Conservation (phyloP, 257 asterid genomes). For the Penstemon barbatus region DNA sequence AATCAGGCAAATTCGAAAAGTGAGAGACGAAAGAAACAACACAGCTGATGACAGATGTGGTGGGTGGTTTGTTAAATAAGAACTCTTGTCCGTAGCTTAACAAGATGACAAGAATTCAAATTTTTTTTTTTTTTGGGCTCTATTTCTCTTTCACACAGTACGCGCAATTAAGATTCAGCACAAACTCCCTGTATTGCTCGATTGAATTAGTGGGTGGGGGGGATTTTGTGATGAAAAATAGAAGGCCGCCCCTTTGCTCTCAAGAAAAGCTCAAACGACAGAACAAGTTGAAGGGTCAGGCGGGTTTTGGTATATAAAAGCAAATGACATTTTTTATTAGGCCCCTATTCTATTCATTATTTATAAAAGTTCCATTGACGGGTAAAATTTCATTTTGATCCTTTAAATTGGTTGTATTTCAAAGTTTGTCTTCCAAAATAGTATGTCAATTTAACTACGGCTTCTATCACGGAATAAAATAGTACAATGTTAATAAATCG, state of each 20-base stretch:
- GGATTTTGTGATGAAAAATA: constrained; percentile 14
- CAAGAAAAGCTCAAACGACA: constrained; percentile 23
- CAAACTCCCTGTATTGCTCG: neutral
- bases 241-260: constrained; percentile 31
- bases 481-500: no score
- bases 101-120: constrained; percentile 55
- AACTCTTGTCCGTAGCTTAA: constrained; percentile 36
- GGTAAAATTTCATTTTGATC: no score
- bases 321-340: constrained; percentile 23
- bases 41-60: constrained; percentile 24
- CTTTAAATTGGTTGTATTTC: no score
- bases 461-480: no score
- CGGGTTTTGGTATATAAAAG: constrained; percentile 49
- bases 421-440: no score
- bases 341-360: constrained; percentile 28
- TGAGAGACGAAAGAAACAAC: constrained; percentile 24
- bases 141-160: constrained; percentile 19
- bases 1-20: neutral
- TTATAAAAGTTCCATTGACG: neutral
- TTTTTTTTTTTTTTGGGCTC: constrained; percentile 5
- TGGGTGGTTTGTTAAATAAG: constrained; percentile 34
- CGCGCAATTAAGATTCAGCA: constrained; percentile 7
- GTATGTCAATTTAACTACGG: no score
- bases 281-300: constrained; percentile 34
- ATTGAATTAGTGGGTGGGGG: constrained; percentile 24